Conservation (phyloP, 345 rosid species). For the Syzygium aromaticum region DNA sequence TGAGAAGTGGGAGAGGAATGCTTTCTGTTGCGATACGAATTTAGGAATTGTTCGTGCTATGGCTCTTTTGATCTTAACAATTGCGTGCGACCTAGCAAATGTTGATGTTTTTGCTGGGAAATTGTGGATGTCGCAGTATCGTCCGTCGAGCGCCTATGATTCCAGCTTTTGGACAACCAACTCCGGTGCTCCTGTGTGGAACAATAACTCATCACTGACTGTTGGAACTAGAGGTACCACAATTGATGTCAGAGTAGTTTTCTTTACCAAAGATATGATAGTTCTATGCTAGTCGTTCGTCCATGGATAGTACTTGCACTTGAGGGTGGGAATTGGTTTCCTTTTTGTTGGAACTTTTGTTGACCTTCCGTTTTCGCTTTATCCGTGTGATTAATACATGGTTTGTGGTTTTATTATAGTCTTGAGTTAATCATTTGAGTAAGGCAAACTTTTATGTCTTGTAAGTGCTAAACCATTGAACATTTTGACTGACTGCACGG, state of each 20-base stretch:
- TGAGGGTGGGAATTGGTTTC: background rate
- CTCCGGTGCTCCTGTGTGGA: slow-evolving; percentile 74
- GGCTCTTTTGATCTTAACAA: background rate
- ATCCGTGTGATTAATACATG: background rate
- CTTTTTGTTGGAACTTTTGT: background rate
- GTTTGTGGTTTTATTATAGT: background rate
- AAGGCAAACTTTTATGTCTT: background rate
- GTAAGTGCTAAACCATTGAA: too few relatives aligned
- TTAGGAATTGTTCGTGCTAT: background rate
- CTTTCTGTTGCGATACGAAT: background rate
- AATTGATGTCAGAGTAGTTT: background rate
- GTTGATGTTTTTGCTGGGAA: background rate
- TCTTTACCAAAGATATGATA: background rate
- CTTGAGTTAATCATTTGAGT: background rate
- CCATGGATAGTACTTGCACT: background rate
- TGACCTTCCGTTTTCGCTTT: background rate
- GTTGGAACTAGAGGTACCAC: slow-evolving; percentile 68
- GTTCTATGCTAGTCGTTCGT: too few relatives aligned
- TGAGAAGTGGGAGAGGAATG: background rate
- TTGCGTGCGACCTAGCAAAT: background rate
- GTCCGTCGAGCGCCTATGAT: slow-evolving; percentile 62
- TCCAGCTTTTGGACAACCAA: slow-evolving; percentile 71
- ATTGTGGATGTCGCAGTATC: slow-evolving; percentile 18
- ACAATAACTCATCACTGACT: slow-evolving; percentile 73
- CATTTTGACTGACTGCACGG: background rate